Base-by-base conservation (phyloP, 2,329 filamentous ascomycete species). In the Beauveria sp. region DNA sequence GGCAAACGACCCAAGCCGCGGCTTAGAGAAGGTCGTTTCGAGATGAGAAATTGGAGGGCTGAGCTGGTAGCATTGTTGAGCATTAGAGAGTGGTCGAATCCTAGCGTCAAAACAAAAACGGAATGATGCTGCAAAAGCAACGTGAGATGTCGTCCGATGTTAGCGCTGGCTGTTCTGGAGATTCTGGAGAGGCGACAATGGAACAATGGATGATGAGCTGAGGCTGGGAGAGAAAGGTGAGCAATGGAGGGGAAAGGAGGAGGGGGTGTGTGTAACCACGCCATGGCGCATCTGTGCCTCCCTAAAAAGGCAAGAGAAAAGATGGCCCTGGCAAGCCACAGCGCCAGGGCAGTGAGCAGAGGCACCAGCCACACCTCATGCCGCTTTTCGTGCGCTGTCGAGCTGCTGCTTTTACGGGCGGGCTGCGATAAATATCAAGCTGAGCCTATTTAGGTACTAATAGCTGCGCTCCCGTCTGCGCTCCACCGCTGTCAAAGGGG, bases 301-400 rank as follows among this genome's bases (percentile, higher is more conserved):
- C 60, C 60, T 42, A 53, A 62, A 57, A 34, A 58, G 60, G 60
- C 38, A 62, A 62, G 53, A 57, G 46, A 48, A 38, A 43, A 45
- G 2, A 18, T 49, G 46, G 53, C 48, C 54, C 53, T 52, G 53
- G 22, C 38, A 57, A 62, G 60, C 60, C 60, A 62, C 54, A 40
- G 46, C 48, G 52, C 46, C 9, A 38, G 12, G 34, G 34, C 5
- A 38, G 34, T 5, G 34, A 14, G 12, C 34, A 51, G 26, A n/a
- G 45, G 50, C 52, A 62, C 60, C 45, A 62, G 60, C 60, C 60
- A 62, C 60, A 62, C 16, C n/a, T 46, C 18, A 31, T 60, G 57
- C 57, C 26, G 57, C 57, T 60, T 53, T 60, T 60, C 49, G 34
- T 40, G 24, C 46, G 24, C 28, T 12, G 28, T n/a, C 5, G 49